Conservation (phyloP, 2,329 filamentous ascomycete genomes). For the Phaeosphaeriaceae sp. region DNA sequence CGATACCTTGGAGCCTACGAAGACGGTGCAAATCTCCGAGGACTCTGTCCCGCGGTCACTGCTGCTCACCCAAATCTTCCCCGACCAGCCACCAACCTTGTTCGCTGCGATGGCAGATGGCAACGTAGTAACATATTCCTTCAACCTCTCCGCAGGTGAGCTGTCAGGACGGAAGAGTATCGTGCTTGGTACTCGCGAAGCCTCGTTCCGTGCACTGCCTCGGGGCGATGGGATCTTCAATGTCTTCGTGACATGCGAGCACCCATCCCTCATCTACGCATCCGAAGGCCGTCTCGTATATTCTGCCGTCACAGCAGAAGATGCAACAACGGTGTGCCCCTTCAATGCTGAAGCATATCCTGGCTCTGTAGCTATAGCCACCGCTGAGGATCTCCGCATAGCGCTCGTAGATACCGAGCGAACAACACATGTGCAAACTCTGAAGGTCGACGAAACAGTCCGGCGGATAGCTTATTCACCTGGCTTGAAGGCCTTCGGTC, state of each 20-base stretch:
- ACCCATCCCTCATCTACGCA: conserved; percentile 91
- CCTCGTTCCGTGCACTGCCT: conserved; percentile 79
- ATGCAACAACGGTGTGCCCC: conserved; percentile 79
- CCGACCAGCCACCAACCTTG: conserved; percentile 72
- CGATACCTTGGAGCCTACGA: conserved; percentile 68
- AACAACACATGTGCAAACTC: conserved; percentile 84
- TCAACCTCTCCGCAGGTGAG: conserved; percentile 67
- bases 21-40: conserved; percentile 63
- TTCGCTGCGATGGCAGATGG: conserved; percentile 94
- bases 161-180: conserved; percentile 80
- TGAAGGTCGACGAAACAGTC: conserved; percentile 82
- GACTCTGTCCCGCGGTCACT: conserved; percentile 84
- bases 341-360: conserved; percentile 86
- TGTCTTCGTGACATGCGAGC: conserved; percentile 92
- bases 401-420: conserved; percentile 82
- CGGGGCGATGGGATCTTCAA: conserved; percentile 71
- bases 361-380: conserved; percentile 80
- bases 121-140: conserved; percentile 81
- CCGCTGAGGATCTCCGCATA: conserved; percentile 76
- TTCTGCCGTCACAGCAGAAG: conserved; percentile 90
- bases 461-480: conserved; percentile 86
- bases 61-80: conserved; percentile 77
- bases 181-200: conserved; percentile 83
- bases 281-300: conserved; percentile 88
- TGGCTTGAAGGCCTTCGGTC: conserved; percentile 78